phyloP scores from a whole-genome alignment of 345 rosid genomes.

The Gossypium raimondii region DNA sequence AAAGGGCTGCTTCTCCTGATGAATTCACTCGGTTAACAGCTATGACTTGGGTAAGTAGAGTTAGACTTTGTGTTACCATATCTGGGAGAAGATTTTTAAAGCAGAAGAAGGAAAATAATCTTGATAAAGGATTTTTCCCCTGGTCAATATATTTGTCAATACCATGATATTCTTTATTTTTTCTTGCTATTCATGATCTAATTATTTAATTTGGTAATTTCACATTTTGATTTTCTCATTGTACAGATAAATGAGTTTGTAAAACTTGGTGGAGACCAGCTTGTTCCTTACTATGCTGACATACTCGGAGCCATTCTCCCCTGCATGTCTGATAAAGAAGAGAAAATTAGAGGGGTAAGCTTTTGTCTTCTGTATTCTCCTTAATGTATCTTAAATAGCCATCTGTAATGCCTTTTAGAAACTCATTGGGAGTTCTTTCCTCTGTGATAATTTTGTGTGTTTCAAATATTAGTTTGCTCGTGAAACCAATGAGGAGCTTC shows the following conservation, averaged over 20 bases:
- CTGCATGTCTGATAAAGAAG: constrained; percentile 98
- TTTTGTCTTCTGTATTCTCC: constrained; percentile 13
- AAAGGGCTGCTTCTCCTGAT: constrained; percentile 90
- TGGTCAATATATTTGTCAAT: constrained; percentile 7
- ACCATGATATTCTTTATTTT: not conserved
- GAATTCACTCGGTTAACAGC: constrained; percentile 97
- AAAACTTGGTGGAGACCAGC: constrained; percentile 99
- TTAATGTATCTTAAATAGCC: constrained; percentile 16
- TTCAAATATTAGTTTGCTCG: constrained; percentile 71
- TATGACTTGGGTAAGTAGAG: constrained; percentile 81
- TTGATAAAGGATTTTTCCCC: not conserved
- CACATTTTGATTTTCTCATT: not conserved
- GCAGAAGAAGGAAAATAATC: not conserved
- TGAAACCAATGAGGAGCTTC: constrained; percentile 98
- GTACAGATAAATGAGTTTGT: constrained; percentile 95
- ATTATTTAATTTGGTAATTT: not conserved
- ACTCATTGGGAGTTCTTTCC: constrained; percentile 1
- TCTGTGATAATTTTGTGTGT: constrained; percentile 9
- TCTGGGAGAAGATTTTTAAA: not conserved
- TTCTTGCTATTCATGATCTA: constrained; percentile 9
- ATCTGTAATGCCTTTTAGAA: not conserved
- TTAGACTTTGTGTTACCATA: not conserved
- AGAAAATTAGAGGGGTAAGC: constrained; percentile 96
- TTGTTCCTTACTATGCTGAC: constrained; percentile 89
- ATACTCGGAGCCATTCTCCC: constrained; percentile 96